Percentiles rank a stretch among this genome's conserved stretches.
These are phyloP conservation scores for Coemansia pectinata DNA, from an alignment of 192 early-diverging fungal species.

Conservation along the genomic window DNA sequence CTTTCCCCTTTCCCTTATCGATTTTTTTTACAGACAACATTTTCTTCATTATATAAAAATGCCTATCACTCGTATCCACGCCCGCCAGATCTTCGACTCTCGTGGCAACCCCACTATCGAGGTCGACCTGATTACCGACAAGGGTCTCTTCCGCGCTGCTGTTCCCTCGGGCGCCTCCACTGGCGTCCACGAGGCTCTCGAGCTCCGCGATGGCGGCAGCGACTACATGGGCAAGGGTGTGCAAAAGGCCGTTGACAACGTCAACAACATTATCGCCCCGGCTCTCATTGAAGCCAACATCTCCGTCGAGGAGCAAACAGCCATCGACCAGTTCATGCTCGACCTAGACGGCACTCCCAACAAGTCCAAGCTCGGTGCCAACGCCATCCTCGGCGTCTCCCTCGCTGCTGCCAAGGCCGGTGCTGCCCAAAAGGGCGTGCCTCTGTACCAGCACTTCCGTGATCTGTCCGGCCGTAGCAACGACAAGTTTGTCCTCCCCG, in stretches of 20 bases:
- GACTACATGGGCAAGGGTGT: conserved; percentile 96
- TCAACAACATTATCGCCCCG: conserved; percentile 87
- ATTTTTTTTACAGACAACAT: conserved; percentile 6
- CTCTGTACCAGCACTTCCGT: conserved; percentile 93
- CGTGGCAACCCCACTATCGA: conserved; percentile 99
- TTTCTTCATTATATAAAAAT: conserved; percentile 37
- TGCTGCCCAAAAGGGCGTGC: conserved; percentile 90
- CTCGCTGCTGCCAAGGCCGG: conserved; percentile 95
- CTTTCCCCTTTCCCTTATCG: not conserved
- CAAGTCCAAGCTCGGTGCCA: conserved; percentile 96
- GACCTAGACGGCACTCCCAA: conserved; percentile 93
- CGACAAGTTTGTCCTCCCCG: conserved; percentile 89
- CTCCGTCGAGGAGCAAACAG: conserved; percentile 82
- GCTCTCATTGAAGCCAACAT: conserved; percentile 80
- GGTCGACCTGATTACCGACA: conserved; percentile 92
- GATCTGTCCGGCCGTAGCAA: conserved; percentile 78
- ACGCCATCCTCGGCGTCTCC: conserved; percentile 98
- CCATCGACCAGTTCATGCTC: conserved; percentile 89
- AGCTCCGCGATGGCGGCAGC: conserved; percentile 92
- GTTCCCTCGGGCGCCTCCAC: conserved; percentile 99
- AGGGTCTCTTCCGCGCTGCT: conserved; percentile 95
- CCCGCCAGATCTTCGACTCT: conserved; percentile 99
- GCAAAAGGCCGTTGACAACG: conserved; percentile 84
- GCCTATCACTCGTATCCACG: conserved; percentile 75
- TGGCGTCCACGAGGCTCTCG: conserved; percentile 97